Evolutionary conservation across 805 yeast genomes (phyloP), one percentile per base, ranked within the genome.

Genomic region (Saccharomyces eubayanus): DNA sequence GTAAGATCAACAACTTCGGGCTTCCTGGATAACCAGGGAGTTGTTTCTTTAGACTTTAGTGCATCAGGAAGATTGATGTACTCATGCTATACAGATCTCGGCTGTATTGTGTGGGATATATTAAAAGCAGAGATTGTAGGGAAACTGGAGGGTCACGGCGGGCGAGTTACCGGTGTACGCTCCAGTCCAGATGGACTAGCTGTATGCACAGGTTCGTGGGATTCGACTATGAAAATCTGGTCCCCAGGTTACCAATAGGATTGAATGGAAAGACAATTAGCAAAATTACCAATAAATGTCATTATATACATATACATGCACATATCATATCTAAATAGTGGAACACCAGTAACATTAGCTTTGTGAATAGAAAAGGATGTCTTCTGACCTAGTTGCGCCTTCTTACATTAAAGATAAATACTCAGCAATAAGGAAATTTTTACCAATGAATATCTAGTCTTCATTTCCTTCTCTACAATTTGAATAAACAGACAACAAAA

Each of bases 141-240:
- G 0, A 73, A 78, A 20, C 64, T 89, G 51, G 83, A 82, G 29
- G 88, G 87, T 0, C 94, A 87, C 61, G 63, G 72, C 10, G 81
- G 80, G 57, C 75, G 84, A 48, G 77, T 87, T 9, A 81, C 83
- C 50, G 81, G 81, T 59, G 85, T 90, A 2, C 72, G 75, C 41
- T 77, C 84, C 1, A 80, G 90, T 58, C 83, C 83, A 0, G 88
- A 89, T 68, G 96, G 97, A 0, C 64, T 79, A 24, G 90, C 85
- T 0, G 76, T 90, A 9, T 83, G 85, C 53, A 87, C 96, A 1
- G 85, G 87, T 1, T 85, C 92, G 1, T 85, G 95, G 87, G 96
- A 89, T 64, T 70, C 83, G 6, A 82, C 91, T 1, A 77, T 86
- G 59, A 81, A 80, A 59, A 72, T 87, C 1, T 87, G 91, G 90